Base-by-base conservation (phyloP, 1,284 basidiomycete genomes). In the Chondrostereum purpureum region DNA sequence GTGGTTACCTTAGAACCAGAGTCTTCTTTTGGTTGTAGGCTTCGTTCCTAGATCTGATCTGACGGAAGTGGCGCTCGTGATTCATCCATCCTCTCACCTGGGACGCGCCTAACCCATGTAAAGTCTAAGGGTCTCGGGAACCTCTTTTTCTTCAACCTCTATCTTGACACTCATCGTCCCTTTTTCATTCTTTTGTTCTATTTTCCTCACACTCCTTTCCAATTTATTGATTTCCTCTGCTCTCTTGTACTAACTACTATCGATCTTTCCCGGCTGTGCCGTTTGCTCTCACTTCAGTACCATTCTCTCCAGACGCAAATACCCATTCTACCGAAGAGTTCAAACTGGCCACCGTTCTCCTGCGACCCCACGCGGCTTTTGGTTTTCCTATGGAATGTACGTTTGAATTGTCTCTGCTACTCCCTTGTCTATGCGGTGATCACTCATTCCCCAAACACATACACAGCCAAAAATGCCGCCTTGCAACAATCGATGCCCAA, bases 301-400 rank as follows among this genome's bases (percentile, higher is more conserved):
- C 27, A 38, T n/a, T 33, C 33, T 27, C 27, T 34, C 38, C 23
- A 17, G 37, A n/a, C 34, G 14, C 45, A 35, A 22, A 33, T 42
- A 45, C 33, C 19, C 42, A 27, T 21, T 10, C 41, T 38, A 42
- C 20, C 36, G 8, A 8, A 38, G 36, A n/a, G n/a, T 51, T 48
- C 55, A 57, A 50, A 50, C 59, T 59, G 58, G 59, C 58, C 46
- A 48, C 57, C 40, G 47, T 54, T 44, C 35, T 57, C 23, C 50
- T 58, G 23, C 42, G 49, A 35, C 53, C 50, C 49, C 46, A 43
- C 46, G 48, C 53, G 48, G 52, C 56, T 51, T 59, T 55, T 58
- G 53, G 55, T 55, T 59, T 57, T 51, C 51, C 49, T 38, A 60
- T 60, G 59, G 58, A 58, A 53, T 53, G 60, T 60, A 43, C 21